A percentile compares a stretch with the other conserved stretches of the same genome.
These are phyloP conservation scores for Knoxia roxburghii DNA, from an alignment of 257 asterid genomes.

Conservation along the genomic window DNA sequence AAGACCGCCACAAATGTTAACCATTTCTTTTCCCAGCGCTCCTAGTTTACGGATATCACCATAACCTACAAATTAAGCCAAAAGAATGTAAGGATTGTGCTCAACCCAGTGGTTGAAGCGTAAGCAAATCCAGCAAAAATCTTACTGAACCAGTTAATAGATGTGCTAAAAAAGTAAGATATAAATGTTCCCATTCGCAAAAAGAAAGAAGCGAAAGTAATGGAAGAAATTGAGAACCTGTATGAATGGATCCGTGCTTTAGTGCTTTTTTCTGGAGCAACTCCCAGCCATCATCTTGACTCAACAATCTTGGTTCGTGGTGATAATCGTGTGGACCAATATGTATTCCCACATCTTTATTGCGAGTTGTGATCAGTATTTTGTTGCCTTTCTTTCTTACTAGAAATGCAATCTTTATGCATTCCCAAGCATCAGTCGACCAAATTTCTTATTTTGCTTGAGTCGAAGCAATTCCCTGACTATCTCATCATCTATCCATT, in stretches of 20 bases:
- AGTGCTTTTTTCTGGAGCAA: background rate
- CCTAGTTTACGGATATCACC: background rate
- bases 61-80: background rate
- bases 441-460: background rate
- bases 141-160: too few relatives aligned
- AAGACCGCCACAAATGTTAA: background rate
- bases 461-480: background rate
- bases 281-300: background rate
- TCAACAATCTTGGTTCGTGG: background rate
- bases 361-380: constrained; percentile 5
- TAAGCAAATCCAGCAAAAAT: too few relatives aligned
- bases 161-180: too few relatives aligned
- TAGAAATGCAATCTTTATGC: background rate
- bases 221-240: background rate
- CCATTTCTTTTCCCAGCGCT: constrained; percentile 1
- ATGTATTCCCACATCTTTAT: background rate
- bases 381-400: background rate
- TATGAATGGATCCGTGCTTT: too few relatives aligned
- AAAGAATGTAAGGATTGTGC: background rate
- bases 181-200: too few relatives aligned
- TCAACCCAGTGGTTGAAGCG: too few relatives aligned
- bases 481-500: background rate
- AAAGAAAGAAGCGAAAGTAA: too few relatives aligned
- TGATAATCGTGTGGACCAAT: background rate
- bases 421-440: background rate